A percentile compares a stretch with the other conserved stretches of the same genome.
These are phyloP conservation scores for Coccinonectria pachysandricola DNA, from an alignment of 2,329 filamentous ascomycete genomes.

Conservation along the genomic window DNA sequence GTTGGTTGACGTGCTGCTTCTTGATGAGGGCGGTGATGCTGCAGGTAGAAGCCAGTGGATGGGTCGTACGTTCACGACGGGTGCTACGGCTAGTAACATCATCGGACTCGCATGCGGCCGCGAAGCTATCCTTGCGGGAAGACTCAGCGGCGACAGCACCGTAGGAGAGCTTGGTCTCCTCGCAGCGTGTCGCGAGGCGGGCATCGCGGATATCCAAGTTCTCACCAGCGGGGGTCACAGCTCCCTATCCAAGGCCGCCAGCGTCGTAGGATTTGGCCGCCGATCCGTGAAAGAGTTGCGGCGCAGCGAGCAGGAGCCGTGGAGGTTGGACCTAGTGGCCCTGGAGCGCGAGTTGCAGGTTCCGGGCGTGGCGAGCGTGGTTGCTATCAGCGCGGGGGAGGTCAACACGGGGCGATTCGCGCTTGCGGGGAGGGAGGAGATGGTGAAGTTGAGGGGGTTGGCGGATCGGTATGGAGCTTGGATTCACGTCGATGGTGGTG, in stretches of 20 bases:
- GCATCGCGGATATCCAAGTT: constrained; percentile 60
- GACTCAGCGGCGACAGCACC: constrained; percentile 22
- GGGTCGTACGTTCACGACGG: constrained; percentile 45
- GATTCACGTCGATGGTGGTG: constrained; percentile 79
- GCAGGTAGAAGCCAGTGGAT: no score
- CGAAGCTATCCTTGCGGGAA: constrained; percentile 47
- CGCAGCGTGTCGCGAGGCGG: constrained; percentile 52
- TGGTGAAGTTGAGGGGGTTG: constrained; percentile 52
- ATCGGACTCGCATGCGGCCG: constrained; percentile 60
- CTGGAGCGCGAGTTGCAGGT: constrained; percentile 50
- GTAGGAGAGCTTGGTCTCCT: constrained; percentile 64
- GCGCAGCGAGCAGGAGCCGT: constrained; percentile 42
- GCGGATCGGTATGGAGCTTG: constrained; percentile 68
- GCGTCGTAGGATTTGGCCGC: constrained; percentile 69
- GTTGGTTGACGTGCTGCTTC: constrained; percentile 54
- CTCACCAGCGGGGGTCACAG: constrained; percentile 78
- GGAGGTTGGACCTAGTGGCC: constrained; percentile 57
- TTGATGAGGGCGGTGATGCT: constrained; percentile 46
- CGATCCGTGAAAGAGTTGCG: constrained; percentile 53
- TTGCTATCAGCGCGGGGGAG: constrained; percentile 76
- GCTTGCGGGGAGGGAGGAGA: constrained; percentile 45
- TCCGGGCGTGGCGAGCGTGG: constrained; percentile 54
- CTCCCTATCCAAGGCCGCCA: constrained; percentile 73
- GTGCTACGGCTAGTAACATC: constrained; percentile 67
- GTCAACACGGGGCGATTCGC: constrained; percentile 84